Conservation (phyloP, 768 basidiomycete genomes). For the Tricholoma bakamatsutake region DNA sequence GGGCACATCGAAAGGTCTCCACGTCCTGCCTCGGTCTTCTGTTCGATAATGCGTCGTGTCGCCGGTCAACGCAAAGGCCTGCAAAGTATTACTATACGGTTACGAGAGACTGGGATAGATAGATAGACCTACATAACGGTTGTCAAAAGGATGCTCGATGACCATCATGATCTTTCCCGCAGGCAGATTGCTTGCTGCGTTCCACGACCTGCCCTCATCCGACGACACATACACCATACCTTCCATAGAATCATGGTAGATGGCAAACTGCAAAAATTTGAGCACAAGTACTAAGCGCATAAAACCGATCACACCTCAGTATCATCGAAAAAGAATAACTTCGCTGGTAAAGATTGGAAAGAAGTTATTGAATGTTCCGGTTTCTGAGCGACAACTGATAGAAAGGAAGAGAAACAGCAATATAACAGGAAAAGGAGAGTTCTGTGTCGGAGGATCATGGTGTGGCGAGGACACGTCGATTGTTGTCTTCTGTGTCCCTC, state of each 20-base stretch:
- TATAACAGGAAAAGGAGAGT: slow-evolving; percentile 14
- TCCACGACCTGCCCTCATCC: slow-evolving; percentile 80
- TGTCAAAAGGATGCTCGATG: slow-evolving; percentile 84
- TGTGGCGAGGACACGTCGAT: slow-evolving; percentile 17
- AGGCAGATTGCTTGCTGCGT: slow-evolving; percentile 44
- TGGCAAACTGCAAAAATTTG: slow-evolving; percentile 35
- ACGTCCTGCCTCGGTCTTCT: slow-evolving; percentile 80
- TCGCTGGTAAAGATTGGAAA: slow-evolving; percentile 69
- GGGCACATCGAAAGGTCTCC: slow-evolving; percentile 76
- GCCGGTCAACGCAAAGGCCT: slow-evolving; percentile 86
- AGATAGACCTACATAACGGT: slow-evolving; percentile 49
- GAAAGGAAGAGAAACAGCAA: slow-evolving; percentile 12
- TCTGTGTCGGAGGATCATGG: slow-evolving; percentile 20
- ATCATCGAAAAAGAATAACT: slow-evolving; percentile 91
- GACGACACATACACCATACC: slow-evolving; percentile 72
- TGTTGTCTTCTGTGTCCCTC: neutral
- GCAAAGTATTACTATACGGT: neutral
- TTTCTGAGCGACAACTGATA: slow-evolving; percentile 28
- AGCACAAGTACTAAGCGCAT: slow-evolving; percentile 2
- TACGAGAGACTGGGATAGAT: neutral
- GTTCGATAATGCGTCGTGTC: slow-evolving; percentile 82
- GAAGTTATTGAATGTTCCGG: slow-evolving; percentile 44
- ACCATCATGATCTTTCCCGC: slow-evolving; percentile 61
- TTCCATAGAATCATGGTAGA: slow-evolving; percentile 73
- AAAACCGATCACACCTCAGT: slow-evolving; percentile 55